Percentiles rank a stretch among this genome's conserved stretches.
phyloP scores from a whole-genome alignment of 1,139 yeast species.

The Saccharomyces pastorianus region DNA sequence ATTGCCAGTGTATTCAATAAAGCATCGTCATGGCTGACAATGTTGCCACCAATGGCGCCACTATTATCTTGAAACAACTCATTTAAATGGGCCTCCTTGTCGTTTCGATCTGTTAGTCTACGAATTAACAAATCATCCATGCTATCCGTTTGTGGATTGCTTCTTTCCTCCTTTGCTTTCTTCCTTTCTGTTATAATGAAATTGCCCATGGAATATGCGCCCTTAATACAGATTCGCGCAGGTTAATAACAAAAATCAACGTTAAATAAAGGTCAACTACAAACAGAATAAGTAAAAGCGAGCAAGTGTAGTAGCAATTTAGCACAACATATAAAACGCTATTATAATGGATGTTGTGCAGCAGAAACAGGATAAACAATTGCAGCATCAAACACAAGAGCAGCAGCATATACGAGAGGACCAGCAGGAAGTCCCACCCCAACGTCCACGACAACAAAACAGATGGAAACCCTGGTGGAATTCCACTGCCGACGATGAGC shows the following conservation, averaged over 20 bases:
- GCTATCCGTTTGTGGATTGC: neutral
- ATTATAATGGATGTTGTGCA: neutral
- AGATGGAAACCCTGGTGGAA: conserved; percentile 8
- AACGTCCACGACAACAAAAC: neutral
- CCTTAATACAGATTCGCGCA: neutral
- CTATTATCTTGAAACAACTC: conserved; percentile 16
- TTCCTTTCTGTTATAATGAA: neutral
- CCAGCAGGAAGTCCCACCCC: neutral
- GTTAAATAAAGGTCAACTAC: neutral
- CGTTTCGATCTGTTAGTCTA: conserved; percentile 15
- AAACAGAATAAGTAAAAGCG: neutral
- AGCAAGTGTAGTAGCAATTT: neutral
- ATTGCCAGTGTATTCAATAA: conserved; percentile 8
- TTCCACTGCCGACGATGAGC: conserved; percentile 5
- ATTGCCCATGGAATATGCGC: neutral
- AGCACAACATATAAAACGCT: neutral
- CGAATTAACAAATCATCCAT: conserved; percentile 12
- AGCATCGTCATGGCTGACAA: conserved; percentile 2
- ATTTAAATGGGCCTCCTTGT: conserved; percentile 13
- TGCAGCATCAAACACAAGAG: neutral
- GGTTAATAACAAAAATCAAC: neutral
- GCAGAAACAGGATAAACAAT: neutral
- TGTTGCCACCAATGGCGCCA: neutral
- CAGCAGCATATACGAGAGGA: neutral
- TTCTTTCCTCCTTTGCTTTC: neutral